phyloP scores from a whole-genome alignment of 805 yeast species.

The Kluyveromyces lactis region DNA sequence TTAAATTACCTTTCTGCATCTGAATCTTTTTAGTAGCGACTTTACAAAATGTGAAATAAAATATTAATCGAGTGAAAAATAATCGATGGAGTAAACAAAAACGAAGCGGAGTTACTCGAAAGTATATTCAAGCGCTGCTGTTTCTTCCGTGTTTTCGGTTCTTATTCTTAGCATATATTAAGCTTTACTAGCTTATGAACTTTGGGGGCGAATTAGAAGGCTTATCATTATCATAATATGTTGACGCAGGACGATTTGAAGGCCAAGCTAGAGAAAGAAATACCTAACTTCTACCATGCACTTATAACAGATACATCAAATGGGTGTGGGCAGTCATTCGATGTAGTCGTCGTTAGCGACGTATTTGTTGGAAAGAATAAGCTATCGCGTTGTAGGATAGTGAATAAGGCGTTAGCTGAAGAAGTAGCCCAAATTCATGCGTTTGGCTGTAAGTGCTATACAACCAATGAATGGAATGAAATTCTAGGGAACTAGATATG shows the following conservation, averaged over 20 bases:
- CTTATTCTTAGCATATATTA: no score
- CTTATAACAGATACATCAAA: conserved; percentile 46
- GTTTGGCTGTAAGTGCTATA: conserved; percentile 85
- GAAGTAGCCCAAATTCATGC: conserved; percentile 89
- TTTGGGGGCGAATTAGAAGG: no score
- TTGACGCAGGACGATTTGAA: conserved; percentile 20
- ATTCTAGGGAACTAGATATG: conserved; percentile 11
- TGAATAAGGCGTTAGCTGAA: conserved; percentile 70
- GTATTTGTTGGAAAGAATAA: conserved; percentile 74
- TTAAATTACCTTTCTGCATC: no score
- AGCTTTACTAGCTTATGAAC: no score
- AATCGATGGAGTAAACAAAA: no score
- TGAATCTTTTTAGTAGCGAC: no score
- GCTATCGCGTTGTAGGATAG: conserved; percentile 77
- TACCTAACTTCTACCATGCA: conserved; percentile 25
- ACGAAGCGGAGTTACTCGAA: no score
- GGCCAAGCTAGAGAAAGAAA: conserved; percentile 16
- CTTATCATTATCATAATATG: no score
- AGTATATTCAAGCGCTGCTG: no score
- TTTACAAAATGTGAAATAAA: no score
- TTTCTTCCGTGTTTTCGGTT: no score
- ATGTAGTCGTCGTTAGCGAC: conserved; percentile 73
- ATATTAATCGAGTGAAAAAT: no score
- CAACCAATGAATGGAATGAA: conserved; percentile 77
- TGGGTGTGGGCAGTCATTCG: conserved; percentile 98